Percentiles rank a stretch among this genome's conserved stretches.
These are phyloP conservation scores for Davidsoniella virescens DNA, from an alignment of 2,329 filamentous ascomycete species.

Conservation along the genomic window DNA sequence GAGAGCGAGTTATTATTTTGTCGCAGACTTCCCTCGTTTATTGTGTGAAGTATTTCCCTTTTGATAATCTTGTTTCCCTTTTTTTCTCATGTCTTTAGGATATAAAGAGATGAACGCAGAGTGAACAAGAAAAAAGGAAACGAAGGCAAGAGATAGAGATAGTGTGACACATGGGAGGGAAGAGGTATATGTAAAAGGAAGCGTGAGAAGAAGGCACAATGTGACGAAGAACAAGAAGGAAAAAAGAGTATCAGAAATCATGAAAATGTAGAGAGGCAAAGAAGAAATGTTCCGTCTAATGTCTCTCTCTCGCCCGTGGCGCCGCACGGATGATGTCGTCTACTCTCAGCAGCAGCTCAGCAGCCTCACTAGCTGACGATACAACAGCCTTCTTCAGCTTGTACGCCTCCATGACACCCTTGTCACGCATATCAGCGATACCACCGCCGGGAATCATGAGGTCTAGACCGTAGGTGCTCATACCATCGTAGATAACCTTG, in stretches of 20 bases:
- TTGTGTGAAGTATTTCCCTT: too few relatives aligned
- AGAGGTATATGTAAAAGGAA: background rate
- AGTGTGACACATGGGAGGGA: background rate
- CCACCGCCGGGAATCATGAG: slow-evolving; percentile 78
- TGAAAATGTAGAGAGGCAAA: background rate
- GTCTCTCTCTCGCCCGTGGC: slow-evolving; percentile 64
- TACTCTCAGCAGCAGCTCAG: slow-evolving; percentile 84
- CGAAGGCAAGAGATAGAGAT: background rate
- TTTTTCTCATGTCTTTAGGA: too few relatives aligned
- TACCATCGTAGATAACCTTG: slow-evolving; percentile 86
- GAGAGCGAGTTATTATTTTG: background rate
- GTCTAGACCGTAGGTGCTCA: slow-evolving; percentile 84
- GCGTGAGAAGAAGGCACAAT: background rate
- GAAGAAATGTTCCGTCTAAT: slow-evolving; percentile 26
- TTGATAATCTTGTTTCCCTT: too few relatives aligned
- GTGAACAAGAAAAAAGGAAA: background rate
- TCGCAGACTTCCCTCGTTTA: too few relatives aligned
- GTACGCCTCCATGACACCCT: slow-evolving; percentile 94
- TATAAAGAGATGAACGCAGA: too few relatives aligned
- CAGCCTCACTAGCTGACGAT: slow-evolving; percentile 86
- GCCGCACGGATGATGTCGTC: slow-evolving; percentile 96
- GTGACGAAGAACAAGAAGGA: background rate
- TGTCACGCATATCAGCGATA: slow-evolving; percentile 86
- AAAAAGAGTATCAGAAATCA: slow-evolving; percentile 3
- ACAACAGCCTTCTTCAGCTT: slow-evolving; percentile 98